Evolutionary conservation across 2,329 filamentous ascomycete species (phyloP), one percentile per base, ranked within the genome.

Genomic region (Fusarium compactum): DNA sequence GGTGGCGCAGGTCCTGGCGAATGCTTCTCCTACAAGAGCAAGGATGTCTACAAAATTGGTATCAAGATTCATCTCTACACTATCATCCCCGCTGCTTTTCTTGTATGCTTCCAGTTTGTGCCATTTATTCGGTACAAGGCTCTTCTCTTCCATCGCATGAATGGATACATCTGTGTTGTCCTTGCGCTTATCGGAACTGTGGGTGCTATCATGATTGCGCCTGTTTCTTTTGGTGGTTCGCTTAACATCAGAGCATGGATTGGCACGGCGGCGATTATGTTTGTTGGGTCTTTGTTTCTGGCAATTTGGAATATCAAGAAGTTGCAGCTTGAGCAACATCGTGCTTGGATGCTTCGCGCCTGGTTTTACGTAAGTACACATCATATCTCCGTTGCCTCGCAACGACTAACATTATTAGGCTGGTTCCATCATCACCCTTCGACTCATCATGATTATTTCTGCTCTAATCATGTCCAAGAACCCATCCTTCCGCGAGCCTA

Each of bases 251-350:
- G 89, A 71, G 74, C 77, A 0, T 81, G 69, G 4, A 72, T 85
- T 0, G 83, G 83, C 0, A 51, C 83, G 0, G 65, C 86, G 2
- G 80, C 78, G 1, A 79, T 88, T 30, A 73, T 82, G 18, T 85
- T 86, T 1, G 74, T 84, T 0, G 71, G 76, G 3, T 79, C 82
- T 8, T 72, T 87, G 15, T 67, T 74, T 0, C 65, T 90, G 38
- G 84, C 88, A 2, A 83, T 83, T 30, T 80, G 84, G 74, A 90
- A 89, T 63, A 85, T 91, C 76, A 89, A 86, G 75, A 78, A 80
- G 2, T 74, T 90, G 5, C 88, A 90, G 71, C 87, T 91, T 47
- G 87, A 90, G 41, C 84, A 90, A 71, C 89, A 90, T 62, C 82
- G 88, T 1, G 86, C 86, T 7, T 90, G 87, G 88, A 90, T 90